A percentile compares a stretch with the other conserved stretches of the same genome.
These are phyloP conservation scores for Neoboletus subvelutipes DNA, from an alignment of 768 basidiomycete species.

Conservation along the genomic window DNA sequence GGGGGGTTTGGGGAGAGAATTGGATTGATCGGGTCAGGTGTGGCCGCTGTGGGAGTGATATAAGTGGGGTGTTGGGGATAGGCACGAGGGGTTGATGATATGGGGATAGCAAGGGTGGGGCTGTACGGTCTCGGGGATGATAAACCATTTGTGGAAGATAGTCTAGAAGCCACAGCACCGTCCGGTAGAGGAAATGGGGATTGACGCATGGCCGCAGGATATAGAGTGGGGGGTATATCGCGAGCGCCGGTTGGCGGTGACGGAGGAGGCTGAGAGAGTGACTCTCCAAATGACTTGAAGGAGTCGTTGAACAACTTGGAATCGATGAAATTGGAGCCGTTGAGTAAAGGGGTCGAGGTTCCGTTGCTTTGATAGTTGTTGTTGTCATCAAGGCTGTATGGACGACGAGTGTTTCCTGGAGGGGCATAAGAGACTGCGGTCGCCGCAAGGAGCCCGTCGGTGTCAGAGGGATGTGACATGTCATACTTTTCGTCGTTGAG, in stretches of 20 bases:
- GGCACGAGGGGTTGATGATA: slow-evolving; percentile 65
- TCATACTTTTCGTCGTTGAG: slow-evolving; percentile 25
- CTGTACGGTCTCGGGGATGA: slow-evolving; percentile 57
- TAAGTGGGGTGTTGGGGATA: slow-evolving; percentile 77
- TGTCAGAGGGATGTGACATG: slow-evolving; percentile 13
- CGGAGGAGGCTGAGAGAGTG: slow-evolving; percentile 22
- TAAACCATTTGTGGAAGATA: slow-evolving; percentile 53
- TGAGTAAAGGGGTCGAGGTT: slow-evolving; percentile 21
- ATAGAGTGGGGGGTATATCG: slow-evolving; percentile 34
- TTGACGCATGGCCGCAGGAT: slow-evolving; percentile 46
- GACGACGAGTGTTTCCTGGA: slow-evolving; percentile 45
- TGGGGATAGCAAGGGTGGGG: slow-evolving; percentile 43
- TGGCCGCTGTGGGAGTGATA: slow-evolving; percentile 53
- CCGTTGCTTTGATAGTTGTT: slow-evolving; percentile 20
- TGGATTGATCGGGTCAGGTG: slow-evolving; percentile 58
- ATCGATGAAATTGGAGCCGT: slow-evolving; percentile 27
- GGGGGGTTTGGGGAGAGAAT: slow-evolving; percentile 57
- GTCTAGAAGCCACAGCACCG: slow-evolving; percentile 32
- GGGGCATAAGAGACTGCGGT: slow-evolving; percentile 45
- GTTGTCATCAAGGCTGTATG: slow-evolving; percentile 51
- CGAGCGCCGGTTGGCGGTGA: slow-evolving; percentile 22
- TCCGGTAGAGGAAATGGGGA: slow-evolving; percentile 43
- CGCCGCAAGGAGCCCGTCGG: slow-evolving; percentile 24
- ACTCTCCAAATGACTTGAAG: slow-evolving; percentile 33
- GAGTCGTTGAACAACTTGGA: slow-evolving; percentile 30